A percentile compares a stretch with the other conserved stretches of the same genome.
These are phyloP conservation scores for Barnettozyma sp. DNA, from an alignment of 805 yeast genomes.

Conservation along the genomic window DNA sequence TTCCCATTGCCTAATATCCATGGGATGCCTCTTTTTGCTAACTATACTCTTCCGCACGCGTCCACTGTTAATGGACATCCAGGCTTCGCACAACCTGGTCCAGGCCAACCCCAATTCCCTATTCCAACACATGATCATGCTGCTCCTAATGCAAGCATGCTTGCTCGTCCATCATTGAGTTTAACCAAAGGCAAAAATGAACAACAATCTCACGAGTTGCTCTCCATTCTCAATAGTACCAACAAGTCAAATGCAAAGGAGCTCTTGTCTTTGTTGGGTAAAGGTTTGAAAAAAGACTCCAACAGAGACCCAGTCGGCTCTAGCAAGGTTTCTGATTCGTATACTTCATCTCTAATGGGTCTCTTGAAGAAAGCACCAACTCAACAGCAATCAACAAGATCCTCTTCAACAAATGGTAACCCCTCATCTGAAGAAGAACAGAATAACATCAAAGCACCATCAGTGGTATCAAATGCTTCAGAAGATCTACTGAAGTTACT, in stretches of 20 bases:
- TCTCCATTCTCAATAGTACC: conserved; percentile 33
- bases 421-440: not conserved
- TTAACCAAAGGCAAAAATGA: conserved; percentile 21
- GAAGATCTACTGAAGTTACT: conserved; percentile 16
- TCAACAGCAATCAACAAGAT: not conserved
- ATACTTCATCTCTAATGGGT: conserved; percentile 16
- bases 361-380: conserved; percentile 17
- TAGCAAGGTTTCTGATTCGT: conserved; percentile 11
- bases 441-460: not conserved
- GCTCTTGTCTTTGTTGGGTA: conserved; percentile 12
- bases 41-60: conserved; percentile 9
- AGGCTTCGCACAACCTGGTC: conserved; percentile 10
- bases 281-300: not conserved
- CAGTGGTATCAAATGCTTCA: conserved; percentile 12
- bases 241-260: conserved; percentile 13
- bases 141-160: conserved; percentile 34
- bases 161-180: conserved; percentile 32
- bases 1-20: conserved; percentile 2
- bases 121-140: conserved; percentile 9
- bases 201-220: conserved; percentile 36
- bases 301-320: conserved; percentile 1
- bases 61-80: not conserved
- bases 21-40: conserved; percentile 12
- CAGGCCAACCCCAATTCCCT: conserved; percentile 12
- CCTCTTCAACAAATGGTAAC: not conserved